These are phyloP conservation scores for Stereocaulon alpinum DNA, from an alignment of 495 filamentous ascomycete species.

Conservation along the genomic window DNA sequence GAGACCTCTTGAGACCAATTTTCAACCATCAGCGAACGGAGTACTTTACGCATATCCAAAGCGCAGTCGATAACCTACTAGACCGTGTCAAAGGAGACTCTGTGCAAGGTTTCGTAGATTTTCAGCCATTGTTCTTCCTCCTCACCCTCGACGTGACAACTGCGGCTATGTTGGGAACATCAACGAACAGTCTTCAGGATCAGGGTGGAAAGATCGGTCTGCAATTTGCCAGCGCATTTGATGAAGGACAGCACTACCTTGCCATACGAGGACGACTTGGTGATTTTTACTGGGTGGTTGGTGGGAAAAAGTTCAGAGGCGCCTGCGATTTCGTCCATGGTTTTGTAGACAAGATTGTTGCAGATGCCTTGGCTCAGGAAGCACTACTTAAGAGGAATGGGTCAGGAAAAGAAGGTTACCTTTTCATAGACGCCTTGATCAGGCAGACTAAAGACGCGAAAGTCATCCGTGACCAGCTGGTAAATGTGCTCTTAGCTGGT, in stretches of 20 bases:
- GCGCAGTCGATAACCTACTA: slow-evolving; percentile 28
- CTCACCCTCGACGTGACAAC: slow-evolving; percentile 42
- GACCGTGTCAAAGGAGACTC: slow-evolving; percentile 20
- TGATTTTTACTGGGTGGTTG: slow-evolving; percentile 40
- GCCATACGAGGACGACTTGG: slow-evolving; percentile 34
- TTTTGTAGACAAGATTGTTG: slow-evolving; percentile 28
- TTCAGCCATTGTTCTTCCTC: slow-evolving; percentile 41
- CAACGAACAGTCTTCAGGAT: slow-evolving; percentile 26
- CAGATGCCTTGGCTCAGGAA: slow-evolving; percentile 15
- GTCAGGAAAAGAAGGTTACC: slow-evolving; percentile 4
- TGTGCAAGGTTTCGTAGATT: slow-evolving; percentile 26
- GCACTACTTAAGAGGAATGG: background rate
- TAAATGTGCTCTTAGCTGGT: slow-evolving; percentile 29
- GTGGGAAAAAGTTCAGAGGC: slow-evolving; percentile 31
- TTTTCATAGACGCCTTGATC: slow-evolving; percentile 34
- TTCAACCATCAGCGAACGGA: slow-evolving; percentile 43
- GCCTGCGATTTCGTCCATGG: slow-evolving; percentile 38
- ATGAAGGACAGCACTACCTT: slow-evolving; percentile 37
- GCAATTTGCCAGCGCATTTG: slow-evolving; percentile 32
- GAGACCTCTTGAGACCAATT: slow-evolving; percentile 33
- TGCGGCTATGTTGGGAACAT: slow-evolving; percentile 37
- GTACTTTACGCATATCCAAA: slow-evolving; percentile 38
- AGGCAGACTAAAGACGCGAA: slow-evolving; percentile 34
- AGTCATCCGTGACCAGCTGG: slow-evolving; percentile 35
- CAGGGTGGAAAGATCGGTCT: background rate